Evolutionary conservation across 495 filamentous ascomycete species (phyloP).

Genomic region (Tuber magnatum): DNA sequence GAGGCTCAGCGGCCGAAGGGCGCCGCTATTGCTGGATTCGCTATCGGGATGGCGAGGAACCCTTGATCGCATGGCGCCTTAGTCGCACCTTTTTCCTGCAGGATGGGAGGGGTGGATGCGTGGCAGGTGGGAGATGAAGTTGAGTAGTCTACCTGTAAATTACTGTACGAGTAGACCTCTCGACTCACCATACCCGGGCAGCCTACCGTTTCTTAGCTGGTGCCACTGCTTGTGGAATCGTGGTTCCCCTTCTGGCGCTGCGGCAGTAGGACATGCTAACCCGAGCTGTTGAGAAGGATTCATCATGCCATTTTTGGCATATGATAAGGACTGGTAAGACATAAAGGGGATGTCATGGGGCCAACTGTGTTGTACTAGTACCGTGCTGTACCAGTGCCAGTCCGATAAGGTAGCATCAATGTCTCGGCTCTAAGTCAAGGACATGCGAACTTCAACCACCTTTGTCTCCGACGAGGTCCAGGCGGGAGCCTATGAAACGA

Average conservation of each 20-base stretch:
- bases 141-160: background rate
- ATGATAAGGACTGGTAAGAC: background rate
- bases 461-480: background rate
- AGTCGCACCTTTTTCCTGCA: background rate
- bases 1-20: background rate
- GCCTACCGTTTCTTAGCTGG: background rate
- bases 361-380: background rate
- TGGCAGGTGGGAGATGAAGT: background rate
- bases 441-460: background rate
- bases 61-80: background rate
- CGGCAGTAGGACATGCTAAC: background rate
- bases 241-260: background rate
- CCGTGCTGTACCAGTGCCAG: background rate
- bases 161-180: too few species aligned
- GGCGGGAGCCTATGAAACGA: background rate
- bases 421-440: background rate
- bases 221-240: background rate
- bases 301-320: background rate
- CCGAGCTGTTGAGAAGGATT: background rate
- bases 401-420: background rate
- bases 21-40: background rate
- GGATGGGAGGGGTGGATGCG: background rate
- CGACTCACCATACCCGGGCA: background rate
- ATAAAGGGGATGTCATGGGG: background rate
- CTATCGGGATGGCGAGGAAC: too few species aligned